phyloP scores from a whole-genome alignment of 768 basidiomycete species.

The Lepiota venenata region DNA sequence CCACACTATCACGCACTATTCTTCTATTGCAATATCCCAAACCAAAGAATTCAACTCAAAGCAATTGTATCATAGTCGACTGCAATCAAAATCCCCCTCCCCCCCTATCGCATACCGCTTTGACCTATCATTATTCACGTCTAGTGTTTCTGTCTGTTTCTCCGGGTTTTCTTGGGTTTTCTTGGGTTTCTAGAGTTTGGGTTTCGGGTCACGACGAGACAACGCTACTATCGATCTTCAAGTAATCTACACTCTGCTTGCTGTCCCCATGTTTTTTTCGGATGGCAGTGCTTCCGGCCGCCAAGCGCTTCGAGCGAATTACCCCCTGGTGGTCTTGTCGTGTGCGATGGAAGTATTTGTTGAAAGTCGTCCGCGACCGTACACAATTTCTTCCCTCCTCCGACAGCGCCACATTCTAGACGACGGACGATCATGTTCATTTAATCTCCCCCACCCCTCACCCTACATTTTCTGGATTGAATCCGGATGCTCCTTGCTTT shows the following conservation, averaged over 20 bases:
- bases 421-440: slow-evolving; percentile 11
- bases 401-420: slow-evolving; percentile 1
- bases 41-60: slow-evolving; percentile 7
- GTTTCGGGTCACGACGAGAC: slow-evolving; percentile 3
- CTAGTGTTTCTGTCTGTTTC: slow-evolving; percentile 12
- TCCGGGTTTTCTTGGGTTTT: slow-evolving; percentile 6
- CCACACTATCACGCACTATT: slow-evolving; percentile 4
- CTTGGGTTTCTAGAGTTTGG: slow-evolving; percentile 10
- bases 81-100: slow-evolving; percentile 1
- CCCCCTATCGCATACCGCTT: slow-evolving; percentile 1
- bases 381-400: not conserved
- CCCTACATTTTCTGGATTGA: slow-evolving; percentile 9
- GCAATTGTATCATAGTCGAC: slow-evolving; percentile 14
- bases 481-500: slow-evolving; percentile 10
- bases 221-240: slow-evolving; percentile 7
- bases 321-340: not conserved
- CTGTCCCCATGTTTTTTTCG: not conserved
- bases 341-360: slow-evolving; percentile 1
- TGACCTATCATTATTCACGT: slow-evolving; percentile 12
- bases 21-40: slow-evolving; percentile 8
- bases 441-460: not conserved
- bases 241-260: slow-evolving; percentile 1
- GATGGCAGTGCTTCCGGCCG: not conserved
- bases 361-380: slow-evolving; percentile 6
- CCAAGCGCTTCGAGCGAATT: not conserved